Percentiles rank a stretch among this genome's conserved stretches.
Conservation (phyloP, 495 filamentous ascomycete genomes). For the Neurospora pannonica region DNA sequence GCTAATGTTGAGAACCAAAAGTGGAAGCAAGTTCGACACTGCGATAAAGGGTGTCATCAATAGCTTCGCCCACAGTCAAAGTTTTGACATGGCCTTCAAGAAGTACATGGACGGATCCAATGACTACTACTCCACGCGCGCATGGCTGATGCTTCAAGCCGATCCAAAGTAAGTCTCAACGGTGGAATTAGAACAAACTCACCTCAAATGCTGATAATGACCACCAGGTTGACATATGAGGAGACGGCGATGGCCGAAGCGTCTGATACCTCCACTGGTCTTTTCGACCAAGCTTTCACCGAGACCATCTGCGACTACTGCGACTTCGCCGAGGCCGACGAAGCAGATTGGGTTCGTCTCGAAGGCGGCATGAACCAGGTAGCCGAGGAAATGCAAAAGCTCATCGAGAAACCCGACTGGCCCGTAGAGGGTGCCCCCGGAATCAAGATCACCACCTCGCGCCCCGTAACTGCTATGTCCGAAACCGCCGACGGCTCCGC, state of each 20-base stretch:
- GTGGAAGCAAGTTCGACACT: neutral
- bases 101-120: neutral
- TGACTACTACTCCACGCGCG: conserved; percentile 4
- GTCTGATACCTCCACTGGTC: conserved; percentile 14
- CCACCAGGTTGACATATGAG: neutral
- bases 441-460: conserved; percentile 8
- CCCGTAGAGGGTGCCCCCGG: neutral
- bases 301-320: conserved; percentile 26
- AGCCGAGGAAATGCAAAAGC: neutral
- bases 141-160: conserved; percentile 4
- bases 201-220: neutral
- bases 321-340: conserved; percentile 14
- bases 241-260: conserved; percentile 4
- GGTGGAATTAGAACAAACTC: neutral
- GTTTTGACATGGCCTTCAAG: neutral
- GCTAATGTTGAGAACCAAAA: neutral
- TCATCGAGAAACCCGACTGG: neutral
- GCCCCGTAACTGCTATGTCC: conserved; percentile 14
- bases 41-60: neutral
- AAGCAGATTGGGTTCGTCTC: neutral
- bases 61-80: neutral
- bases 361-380: conserved; percentile 1
- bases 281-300: conserved; percentile 27
- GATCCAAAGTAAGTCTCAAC: neutral
- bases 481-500: neutral